Base-by-base conservation (phyloP, 352 stramenopile genomes). In the Pythium myriotylum region DNA sequence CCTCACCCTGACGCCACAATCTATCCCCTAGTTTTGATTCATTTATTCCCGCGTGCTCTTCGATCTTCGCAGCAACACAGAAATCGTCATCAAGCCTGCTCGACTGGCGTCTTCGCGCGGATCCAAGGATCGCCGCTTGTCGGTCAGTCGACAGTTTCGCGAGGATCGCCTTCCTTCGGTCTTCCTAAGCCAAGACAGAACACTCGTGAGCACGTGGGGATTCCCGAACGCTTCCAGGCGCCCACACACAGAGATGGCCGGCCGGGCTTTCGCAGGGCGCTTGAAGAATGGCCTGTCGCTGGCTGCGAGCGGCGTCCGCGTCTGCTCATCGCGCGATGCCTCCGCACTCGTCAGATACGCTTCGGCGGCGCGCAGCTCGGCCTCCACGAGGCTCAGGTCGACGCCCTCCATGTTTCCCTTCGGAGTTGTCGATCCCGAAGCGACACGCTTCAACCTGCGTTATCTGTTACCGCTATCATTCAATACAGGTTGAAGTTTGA, bases 141-240 rank as follows among this genome's bases (percentile, higher is more conserved):
- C 84, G 63, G 37, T 91, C 81, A 0, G 75, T 68, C 0, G 78
- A 88, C 7, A 92, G 49, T 56, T 90, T 92, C 10, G 74, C 68
- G 14, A 92, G 59, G 46, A 92, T 89, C 40, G 91, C 76, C 27
- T 72, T 71, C 29, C 84, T 53, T 42, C 84, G 61, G 19, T 88
- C 74, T 62, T 88, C 79, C 76, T 89, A 53, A 35, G 62, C 19
- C n/a, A 5, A 33, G 0, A 20, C 40, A 29, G 13, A 22, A 9
- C n/a, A n/a, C n/a, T n/a, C n/a, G n/a, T n/a, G n/a, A n/a, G n/a
- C n/a, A n/a, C n/a, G n/a, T n/a, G n/a, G n/a, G n/a, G n/a, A n/a
- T n/a, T n/a, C n/a, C n/a, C n/a, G n/a, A n/a, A n/a, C n/a, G n/a
- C n/a, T n/a, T n/a, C 27, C 22, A 23, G 27, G 10, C 29, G 29